These are phyloP conservation scores for Stylosanthes scabra DNA, from an alignment of 331 rosid genomes.

Conservation along the genomic window DNA sequence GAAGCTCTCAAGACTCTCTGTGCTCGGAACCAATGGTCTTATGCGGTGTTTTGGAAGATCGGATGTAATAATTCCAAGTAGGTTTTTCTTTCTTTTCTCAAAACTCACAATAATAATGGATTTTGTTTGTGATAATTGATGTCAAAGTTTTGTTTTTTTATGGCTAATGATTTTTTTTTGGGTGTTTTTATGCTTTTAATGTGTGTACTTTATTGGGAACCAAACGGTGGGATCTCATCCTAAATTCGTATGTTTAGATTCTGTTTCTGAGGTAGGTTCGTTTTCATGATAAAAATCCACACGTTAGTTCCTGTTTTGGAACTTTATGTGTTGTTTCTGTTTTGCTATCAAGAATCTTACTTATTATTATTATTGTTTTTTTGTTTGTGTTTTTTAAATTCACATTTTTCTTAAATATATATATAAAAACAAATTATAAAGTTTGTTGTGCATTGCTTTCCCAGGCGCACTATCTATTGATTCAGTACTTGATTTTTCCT, in stretches of 20 bases:
- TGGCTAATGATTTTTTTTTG: background rate
- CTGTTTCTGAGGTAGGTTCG: conserved; percentile 45
- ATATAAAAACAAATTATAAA: conserved; percentile 31
- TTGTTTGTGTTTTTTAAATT: background rate
- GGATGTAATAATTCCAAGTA: conserved; percentile 90
- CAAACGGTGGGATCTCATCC: conserved; percentile 49
- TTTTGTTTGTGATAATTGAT: conserved; percentile 34
- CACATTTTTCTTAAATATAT: background rate
- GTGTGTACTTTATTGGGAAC: conserved; percentile 35
- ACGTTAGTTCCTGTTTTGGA: conserved; percentile 56
- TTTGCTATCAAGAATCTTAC: conserved; percentile 64
- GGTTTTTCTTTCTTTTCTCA: conserved; percentile 38
- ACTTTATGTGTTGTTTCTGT: conserved; percentile 63
- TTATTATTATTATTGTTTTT: conserved; percentile 1
- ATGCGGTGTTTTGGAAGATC: conserved; percentile 99
- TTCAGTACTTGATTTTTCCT: conserved; percentile 48
- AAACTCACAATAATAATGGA: background rate
- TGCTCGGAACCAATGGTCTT: conserved; percentile 80
- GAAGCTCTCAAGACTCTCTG: conserved; percentile 78
- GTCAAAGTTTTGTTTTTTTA: background rate
- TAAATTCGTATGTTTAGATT: conserved; percentile 34
- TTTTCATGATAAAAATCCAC: conserved; percentile 46
- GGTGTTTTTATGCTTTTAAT: conserved; percentile 31
- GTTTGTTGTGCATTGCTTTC: conserved; percentile 39
- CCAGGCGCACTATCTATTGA: conserved; percentile 42